Percentiles rank a stretch among this genome's conserved stretches.
Conservation (phyloP, 2,329 filamentous ascomycete genomes). For the Fusarium nurragi region DNA sequence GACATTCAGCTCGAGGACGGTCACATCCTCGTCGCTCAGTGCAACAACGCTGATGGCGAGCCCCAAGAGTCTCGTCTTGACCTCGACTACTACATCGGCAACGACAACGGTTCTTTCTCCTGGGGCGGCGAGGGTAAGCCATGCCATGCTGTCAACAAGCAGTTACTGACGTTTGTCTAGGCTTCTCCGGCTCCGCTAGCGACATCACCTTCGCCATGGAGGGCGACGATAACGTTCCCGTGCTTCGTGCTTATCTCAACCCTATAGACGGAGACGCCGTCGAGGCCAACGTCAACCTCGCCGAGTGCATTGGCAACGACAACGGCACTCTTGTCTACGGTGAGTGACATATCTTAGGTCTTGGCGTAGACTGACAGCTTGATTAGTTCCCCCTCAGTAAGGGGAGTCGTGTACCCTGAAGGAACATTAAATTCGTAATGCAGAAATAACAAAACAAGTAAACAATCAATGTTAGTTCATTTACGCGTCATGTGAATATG, state of each 20-base stretch:
- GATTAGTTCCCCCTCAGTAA: conserved; percentile 1
- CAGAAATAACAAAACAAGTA: conserved; percentile 3
- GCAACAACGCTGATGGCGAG: conserved; percentile 54
- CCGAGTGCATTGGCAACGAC: conserved; percentile 63
- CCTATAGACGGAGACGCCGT: conserved; percentile 54
- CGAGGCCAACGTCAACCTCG: conserved; percentile 62
- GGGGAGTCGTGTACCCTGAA: too few relatives aligned
- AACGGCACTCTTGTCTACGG: conserved; percentile 51
- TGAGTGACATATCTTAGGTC: not conserved
- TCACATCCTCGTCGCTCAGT: conserved; percentile 58
- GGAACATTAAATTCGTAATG: not conserved
- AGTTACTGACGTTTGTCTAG: conserved; percentile 16
- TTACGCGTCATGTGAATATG: not conserved
- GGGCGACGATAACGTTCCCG: conserved; percentile 58
- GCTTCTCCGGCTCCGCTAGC: conserved; percentile 58
- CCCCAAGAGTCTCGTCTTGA: conserved; percentile 57
- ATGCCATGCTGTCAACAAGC: not conserved
- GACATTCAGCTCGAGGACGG: conserved; percentile 60
- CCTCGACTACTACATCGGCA: conserved; percentile 62
- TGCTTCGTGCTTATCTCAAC: conserved; percentile 62
- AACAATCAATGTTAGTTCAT: not conserved
- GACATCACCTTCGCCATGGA: conserved; percentile 60
- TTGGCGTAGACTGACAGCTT: not conserved
- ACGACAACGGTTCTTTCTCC: conserved; percentile 58
- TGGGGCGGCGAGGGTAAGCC: conserved; percentile 54